These are phyloP conservation scores for Bryoerythrophyllum caledonicum DNA, from an alignment of 225 moss, liverwort and hornwort species.

Conservation along the genomic window DNA sequence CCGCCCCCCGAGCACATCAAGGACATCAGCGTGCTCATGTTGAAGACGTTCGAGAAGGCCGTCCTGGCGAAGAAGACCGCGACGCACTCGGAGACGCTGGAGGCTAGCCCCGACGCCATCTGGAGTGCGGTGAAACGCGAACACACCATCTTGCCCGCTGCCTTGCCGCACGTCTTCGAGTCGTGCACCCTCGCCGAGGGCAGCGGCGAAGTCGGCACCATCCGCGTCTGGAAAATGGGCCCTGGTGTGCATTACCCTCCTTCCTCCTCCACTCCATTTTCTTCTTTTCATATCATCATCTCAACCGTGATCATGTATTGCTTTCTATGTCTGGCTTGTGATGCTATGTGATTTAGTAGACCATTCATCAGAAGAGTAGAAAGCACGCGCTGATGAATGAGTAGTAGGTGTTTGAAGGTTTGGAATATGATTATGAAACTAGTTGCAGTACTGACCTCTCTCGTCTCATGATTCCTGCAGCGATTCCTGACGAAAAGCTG, in stretches of 20 bases:
- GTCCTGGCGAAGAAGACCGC: conserved; percentile 21
- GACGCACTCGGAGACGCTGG: conserved; percentile 29
- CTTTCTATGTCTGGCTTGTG: too few species aligned
- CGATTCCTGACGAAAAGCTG: conserved; percentile 27
- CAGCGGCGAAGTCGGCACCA: conserved; percentile 30
- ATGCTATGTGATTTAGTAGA: too few species aligned
- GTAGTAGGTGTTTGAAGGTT: too few species aligned
- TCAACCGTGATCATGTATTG: too few species aligned
- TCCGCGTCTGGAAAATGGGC: conserved; percentile 40
- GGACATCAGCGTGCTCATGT: conserved; percentile 25
- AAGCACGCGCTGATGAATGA: too few species aligned
- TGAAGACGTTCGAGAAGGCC: conserved; percentile 42
- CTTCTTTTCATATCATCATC: too few species aligned
- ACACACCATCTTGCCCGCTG: conserved; percentile 27
- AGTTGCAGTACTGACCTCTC: background rate
- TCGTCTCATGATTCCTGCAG: conserved; percentile 9
- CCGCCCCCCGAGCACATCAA: conserved; percentile 41
- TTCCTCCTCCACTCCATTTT: too few species aligned
- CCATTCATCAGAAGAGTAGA: too few species aligned
- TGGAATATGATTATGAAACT: too few species aligned
- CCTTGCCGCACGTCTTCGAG: conserved; percentile 29
- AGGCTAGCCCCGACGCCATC: conserved; percentile 25
- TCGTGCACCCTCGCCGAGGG: conserved; percentile 30
- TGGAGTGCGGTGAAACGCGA: conserved; percentile 21
- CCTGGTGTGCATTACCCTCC: conserved; percentile 29